Evolutionary conservation across 768 basidiomycete species (phyloP), one percentile per base, ranked within the genome.

Genomic region (Exsudoporus frostii): DNA sequence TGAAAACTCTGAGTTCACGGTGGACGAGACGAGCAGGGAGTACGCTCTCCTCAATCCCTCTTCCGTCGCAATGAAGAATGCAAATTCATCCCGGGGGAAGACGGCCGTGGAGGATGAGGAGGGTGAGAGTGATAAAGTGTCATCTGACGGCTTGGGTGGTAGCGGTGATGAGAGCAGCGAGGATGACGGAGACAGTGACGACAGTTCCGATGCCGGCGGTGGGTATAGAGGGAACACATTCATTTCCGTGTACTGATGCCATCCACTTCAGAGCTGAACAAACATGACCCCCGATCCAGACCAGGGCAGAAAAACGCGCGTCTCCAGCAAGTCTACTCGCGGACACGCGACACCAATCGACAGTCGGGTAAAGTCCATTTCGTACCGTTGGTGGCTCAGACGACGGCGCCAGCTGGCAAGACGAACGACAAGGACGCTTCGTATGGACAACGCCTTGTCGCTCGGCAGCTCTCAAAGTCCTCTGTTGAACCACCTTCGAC

Each of bases 21-120:
- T 99, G 58, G 96, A 98, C 71, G 90, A 94, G 74, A 80, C 73
- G 38, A 90, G 77, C 59, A 78, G 90, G 62, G 97, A 98, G 74
- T 98, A 79, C 68, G 89, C 86, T n/a, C 71, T 98, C 58, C 82
- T 98, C 66, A 94, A 98, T 69, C 96, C 96, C 14, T 95, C 93
- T 19, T 72, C 86, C 10, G 83, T 74, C n/a, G 78, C 81, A 29
- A 79, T 80, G 65, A 81, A 76, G 66, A 71, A 74, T 64, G 66
- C 42, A 46, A 63, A 61, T 49, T 67, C 54, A 53, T 63, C 59
- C 32, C 71, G 76, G 57, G 70, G 71, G 45, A 90, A 81, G 77
- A 95, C 91, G 1, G 91, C 87, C 1, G 90, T 92, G 24, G 90
- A 94, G 63, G 84, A 90, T 33, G 92, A 95, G 59, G 90, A 90